These are phyloP conservation scores for Chrysanthemum makinoi DNA, from an alignment of 129 eudicot genomes.

Conservation along the genomic window DNA sequence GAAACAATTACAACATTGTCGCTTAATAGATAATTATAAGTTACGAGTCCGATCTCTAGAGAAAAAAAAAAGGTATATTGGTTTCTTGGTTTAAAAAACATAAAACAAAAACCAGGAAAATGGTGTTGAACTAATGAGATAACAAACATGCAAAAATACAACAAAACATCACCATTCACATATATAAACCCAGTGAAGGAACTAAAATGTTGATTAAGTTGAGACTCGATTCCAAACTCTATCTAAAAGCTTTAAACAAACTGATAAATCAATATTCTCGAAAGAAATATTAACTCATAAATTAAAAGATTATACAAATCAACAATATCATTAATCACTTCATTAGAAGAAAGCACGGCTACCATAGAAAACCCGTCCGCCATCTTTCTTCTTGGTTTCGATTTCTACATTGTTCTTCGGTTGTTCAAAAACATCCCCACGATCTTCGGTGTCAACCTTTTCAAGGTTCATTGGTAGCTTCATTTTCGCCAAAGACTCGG, in stretches of 20 bases:
- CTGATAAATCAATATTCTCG: constrained; percentile 5
- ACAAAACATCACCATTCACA: neutral
- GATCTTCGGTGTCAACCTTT: constrained; percentile 31
- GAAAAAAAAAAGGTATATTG: too few relatives aligned
- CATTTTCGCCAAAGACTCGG: constrained; percentile 76
- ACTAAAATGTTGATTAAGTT: neutral
- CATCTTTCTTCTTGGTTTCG: constrained; percentile 55
- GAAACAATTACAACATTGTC: too few relatives aligned
- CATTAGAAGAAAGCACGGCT: constrained; percentile 79
- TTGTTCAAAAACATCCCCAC: constrained; percentile 34
- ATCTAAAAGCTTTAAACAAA: constrained; percentile 19
- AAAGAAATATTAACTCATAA: constrained; percentile 4
- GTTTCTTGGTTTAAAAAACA: too few relatives aligned
- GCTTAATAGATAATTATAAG: too few relatives aligned
- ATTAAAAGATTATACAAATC: constrained; percentile 10
- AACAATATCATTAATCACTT: neutral
- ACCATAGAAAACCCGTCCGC: constrained; percentile 78
- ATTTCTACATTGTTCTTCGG: constrained; percentile 29
- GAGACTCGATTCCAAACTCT: constrained; percentile 9
- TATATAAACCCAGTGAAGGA: neutral
- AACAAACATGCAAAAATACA: constrained; percentile 14
- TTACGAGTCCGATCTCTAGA: too few relatives aligned
- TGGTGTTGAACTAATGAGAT: neutral
- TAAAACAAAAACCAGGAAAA: too few relatives aligned
- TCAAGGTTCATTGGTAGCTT: constrained; percentile 84